Evolutionary conservation across 78 protist genomes (phyloP).

Genomic region (Guillardia theta): DNA sequence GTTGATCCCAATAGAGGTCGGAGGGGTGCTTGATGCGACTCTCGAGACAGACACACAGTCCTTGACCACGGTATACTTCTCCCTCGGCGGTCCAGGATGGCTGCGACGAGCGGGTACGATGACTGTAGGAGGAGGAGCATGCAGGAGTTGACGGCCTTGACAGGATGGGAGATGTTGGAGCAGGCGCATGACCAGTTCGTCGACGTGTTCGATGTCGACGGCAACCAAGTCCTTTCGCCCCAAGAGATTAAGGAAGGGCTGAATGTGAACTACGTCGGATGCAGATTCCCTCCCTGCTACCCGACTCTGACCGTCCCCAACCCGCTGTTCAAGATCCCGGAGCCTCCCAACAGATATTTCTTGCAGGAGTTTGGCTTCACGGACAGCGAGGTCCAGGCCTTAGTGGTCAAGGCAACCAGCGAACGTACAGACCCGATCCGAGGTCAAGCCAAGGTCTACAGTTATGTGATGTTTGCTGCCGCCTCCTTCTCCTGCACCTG

Average conservation of each 20-base stretch:
- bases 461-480: too few relatives aligned
- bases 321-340: neutral
- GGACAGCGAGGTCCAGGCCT: neutral
- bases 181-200: neutral
- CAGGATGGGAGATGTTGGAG: neutral
- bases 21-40: too few relatives aligned
- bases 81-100: constrained; percentile 26
- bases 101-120: neutral
- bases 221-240: neutral
- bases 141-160: neutral
- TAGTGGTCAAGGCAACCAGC: neutral
- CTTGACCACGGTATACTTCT: neutral
- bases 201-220: constrained; percentile 11
- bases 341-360: neutral
- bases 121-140: neutral
- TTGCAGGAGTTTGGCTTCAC: neutral
- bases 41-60: neutral
- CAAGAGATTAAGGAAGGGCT: neutral
- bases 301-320: neutral
- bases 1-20: too few relatives aligned
- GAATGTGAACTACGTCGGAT: neutral
- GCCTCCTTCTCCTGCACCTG: too few relatives aligned
- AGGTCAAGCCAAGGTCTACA: neutral
- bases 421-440: neutral
- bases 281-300: neutral